These are phyloP conservation scores for Tulasnella sp. DNA, from an alignment of 768 basidiomycete genomes.

Conservation along the genomic window DNA sequence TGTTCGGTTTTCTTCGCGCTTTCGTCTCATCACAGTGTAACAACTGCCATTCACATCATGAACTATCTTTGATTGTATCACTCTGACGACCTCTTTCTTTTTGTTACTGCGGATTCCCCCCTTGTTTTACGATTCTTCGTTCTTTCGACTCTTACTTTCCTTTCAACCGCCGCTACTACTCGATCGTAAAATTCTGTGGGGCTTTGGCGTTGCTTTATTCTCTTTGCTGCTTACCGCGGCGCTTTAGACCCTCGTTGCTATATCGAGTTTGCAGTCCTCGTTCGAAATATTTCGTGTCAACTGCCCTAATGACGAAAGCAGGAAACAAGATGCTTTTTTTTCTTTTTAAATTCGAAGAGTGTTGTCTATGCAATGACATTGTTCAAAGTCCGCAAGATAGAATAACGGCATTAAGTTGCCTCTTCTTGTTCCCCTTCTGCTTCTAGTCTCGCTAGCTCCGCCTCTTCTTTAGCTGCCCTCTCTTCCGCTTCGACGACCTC, in stretches of 20 bases:
- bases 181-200: not conserved
- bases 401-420: not conserved
- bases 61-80: not conserved
- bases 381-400: not conserved
- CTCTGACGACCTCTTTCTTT: not conserved
- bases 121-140: not conserved
- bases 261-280: not conserved
- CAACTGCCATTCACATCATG: not conserved
- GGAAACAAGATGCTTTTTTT: not conserved
- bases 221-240: not conserved
- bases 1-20: not conserved
- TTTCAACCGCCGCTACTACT: not conserved
- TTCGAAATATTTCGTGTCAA: not conserved
- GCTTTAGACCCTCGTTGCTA: not conserved
- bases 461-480: slow-evolving; percentile 22
- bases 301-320: not conserved
- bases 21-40: not conserved
- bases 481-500: slow-evolving; percentile 95
- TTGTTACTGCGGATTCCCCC: not conserved
- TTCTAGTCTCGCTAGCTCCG: not conserved
- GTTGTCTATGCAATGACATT: not conserved
- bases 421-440: not conserved
- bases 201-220: not conserved
- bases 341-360: not conserved
- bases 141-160: not conserved